Percentiles rank a stretch among this genome's conserved stretches.
These are phyloP conservation scores for Scytalidium lignicola DNA, from an alignment of 2,329 filamentous ascomycete species.

Conservation along the genomic window DNA sequence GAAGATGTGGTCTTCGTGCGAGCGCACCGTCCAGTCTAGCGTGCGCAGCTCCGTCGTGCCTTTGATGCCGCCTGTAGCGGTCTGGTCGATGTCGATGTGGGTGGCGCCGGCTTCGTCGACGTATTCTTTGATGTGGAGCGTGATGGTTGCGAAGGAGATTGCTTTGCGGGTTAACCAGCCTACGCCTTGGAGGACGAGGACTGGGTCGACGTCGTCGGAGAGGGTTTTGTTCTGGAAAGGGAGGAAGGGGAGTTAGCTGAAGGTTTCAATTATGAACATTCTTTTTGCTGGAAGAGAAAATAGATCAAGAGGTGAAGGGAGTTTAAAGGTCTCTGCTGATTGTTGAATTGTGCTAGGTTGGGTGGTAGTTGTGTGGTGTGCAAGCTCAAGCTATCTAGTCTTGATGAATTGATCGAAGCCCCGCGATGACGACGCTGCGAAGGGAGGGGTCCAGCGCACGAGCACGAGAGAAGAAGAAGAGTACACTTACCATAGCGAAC, in stretches of 20 bases:
- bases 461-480: neutral
- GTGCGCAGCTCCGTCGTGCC: slow-evolving; percentile 52
- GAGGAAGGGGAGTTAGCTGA: neutral
- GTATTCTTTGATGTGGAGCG: slow-evolving; percentile 38
- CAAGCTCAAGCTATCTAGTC: too few relatives aligned
- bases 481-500: slow-evolving; percentile 44
- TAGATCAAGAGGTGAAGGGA: too few relatives aligned
- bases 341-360: too few relatives aligned
- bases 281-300: too few relatives aligned
- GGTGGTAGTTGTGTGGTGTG: too few relatives aligned
- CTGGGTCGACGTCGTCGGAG: slow-evolving; percentile 51
- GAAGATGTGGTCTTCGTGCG: slow-evolving; percentile 58
- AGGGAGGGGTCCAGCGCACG: neutral
- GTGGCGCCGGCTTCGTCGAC: slow-evolving; percentile 32
- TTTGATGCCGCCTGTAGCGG: slow-evolving; percentile 56
- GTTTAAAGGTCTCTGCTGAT: too few relatives aligned
- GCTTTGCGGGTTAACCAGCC: slow-evolving; percentile 56
- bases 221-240: slow-evolving; percentile 51
- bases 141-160: slow-evolving; percentile 53
- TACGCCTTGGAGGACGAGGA: slow-evolving; percentile 54
- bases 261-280: too few relatives aligned
- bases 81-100: slow-evolving; percentile 55
- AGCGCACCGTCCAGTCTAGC: slow-evolving; percentile 48
- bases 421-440: neutral
- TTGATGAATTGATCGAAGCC: neutral